These are phyloP conservation scores for Cutaneotrichosporon sp. DNA, from an alignment of 1,284 basidiomycete genomes.

Conservation along the genomic window DNA sequence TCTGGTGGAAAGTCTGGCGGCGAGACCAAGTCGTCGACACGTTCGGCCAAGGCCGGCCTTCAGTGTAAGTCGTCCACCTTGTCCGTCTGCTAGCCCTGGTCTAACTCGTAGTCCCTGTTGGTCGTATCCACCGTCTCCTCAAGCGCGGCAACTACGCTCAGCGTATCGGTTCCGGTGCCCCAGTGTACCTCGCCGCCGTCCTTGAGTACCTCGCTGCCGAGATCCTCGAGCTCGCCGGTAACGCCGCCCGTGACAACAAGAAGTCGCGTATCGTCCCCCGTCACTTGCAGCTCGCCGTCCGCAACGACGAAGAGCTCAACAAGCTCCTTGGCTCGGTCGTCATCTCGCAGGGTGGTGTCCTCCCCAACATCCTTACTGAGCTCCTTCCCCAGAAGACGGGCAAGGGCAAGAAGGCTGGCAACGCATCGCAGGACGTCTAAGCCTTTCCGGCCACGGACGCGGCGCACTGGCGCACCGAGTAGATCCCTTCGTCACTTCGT, in stretches of 20 bases:
- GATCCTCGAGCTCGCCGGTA: slow-evolving; percentile 83
- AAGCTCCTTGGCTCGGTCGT: slow-evolving; percentile 69
- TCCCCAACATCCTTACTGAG: slow-evolving; percentile 68
- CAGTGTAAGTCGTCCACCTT: slow-evolving; percentile 55
- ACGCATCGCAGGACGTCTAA: slow-evolving; percentile 51
- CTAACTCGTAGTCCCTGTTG: slow-evolving; percentile 66
- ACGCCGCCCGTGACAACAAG: slow-evolving; percentile 62
- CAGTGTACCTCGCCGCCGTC: slow-evolving; percentile 77
- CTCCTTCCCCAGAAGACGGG: slow-evolving; percentile 66
- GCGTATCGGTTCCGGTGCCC: slow-evolving; percentile 58
- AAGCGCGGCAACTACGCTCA: slow-evolving; percentile 84
- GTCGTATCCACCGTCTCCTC: slow-evolving; percentile 81
- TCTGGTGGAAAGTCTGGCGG: slow-evolving; percentile 56
- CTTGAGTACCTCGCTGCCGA: slow-evolving; percentile 71
- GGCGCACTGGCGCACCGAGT: slow-evolving; percentile 6
- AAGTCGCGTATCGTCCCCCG: slow-evolving; percentile 88
- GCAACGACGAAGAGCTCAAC: slow-evolving; percentile 74
- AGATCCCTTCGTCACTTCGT: slow-evolving; percentile 26
- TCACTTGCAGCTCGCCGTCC: slow-evolving; percentile 84
- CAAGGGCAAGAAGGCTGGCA: slow-evolving; percentile 44
- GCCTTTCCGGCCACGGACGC: background rate
- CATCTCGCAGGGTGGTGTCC: slow-evolving; percentile 88
- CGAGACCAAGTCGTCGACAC: slow-evolving; percentile 62
- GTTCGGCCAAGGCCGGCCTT: slow-evolving; percentile 79
- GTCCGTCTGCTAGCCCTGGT: slow-evolving; percentile 28